Evolutionary conservation across 148 eudicot genomes (phyloP).

Genomic region (Spergularia marina): DNA sequence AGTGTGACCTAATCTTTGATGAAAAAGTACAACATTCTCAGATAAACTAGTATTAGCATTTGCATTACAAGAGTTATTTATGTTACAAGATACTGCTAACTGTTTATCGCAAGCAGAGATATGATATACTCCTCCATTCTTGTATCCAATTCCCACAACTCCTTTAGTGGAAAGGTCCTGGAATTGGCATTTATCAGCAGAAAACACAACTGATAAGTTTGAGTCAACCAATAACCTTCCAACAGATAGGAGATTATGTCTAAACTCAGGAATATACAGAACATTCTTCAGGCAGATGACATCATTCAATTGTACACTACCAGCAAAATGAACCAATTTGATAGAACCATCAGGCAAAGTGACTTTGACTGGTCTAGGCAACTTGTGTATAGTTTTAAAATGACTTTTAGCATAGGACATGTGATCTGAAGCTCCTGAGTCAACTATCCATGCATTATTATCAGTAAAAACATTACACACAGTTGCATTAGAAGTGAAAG

Average conservation of each 20-base stretch:
- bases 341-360: neutral
- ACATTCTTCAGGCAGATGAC: neutral
- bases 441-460: neutral
- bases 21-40: neutral
- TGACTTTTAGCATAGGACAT: neutral
- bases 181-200: neutral
- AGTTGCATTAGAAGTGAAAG: no score
- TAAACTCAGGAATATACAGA: neutral
- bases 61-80: neutral
- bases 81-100: no score
- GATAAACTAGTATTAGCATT: neutral
- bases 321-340: neutral
- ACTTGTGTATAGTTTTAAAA: neutral
- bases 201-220: neutral
- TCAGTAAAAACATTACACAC: neutral
- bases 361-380: neutral
- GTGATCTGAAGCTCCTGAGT: neutral
- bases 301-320: neutral
- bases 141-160: neutral
- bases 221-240: neutral
- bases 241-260: neutral
- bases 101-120: neutral
- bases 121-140: neutral
- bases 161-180: neutral
- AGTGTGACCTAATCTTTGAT: neutral